A percentile compares a stretch with the other conserved stretches of the same genome.
These are phyloP conservation scores for Alternaria panax DNA, from an alignment of 2,329 filamentous ascomycete species.

Conservation along the genomic window DNA sequence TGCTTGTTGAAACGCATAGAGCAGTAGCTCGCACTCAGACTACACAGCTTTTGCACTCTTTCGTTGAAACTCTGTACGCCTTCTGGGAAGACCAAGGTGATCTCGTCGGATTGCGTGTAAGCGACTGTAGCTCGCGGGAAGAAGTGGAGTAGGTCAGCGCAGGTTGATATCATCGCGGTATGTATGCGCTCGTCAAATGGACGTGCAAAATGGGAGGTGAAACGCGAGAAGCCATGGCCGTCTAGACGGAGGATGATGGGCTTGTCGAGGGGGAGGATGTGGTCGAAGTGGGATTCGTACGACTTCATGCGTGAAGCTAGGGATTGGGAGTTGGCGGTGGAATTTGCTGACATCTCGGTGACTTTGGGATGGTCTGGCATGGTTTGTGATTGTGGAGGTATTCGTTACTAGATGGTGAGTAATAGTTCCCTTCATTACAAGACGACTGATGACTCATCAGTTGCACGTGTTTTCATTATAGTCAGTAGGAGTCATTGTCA, in stretches of 20 bases:
- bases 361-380: neutral
- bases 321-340: conserved; percentile 1
- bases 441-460: neutral
- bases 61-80: conserved; percentile 40
- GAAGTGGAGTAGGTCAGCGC: conserved; percentile 36
- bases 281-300: conserved; percentile 40
- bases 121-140: conserved; percentile 40
- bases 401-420: neutral
- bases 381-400: neutral
- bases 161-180: conserved; percentile 37
- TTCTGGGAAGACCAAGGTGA: conserved; percentile 40
- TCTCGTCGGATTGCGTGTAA: conserved; percentile 47
- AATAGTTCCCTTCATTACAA: neutral
- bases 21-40: conserved; percentile 38
- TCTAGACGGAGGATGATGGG: conserved; percentile 42
- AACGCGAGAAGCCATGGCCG: conserved; percentile 42
- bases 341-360: neutral
- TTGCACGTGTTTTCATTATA: neutral
- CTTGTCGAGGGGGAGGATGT: conserved; percentile 23
- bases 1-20: conserved; percentile 39
- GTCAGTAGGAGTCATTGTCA: neutral
- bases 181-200: conserved; percentile 46
- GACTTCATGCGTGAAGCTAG: conserved; percentile 44
- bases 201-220: conserved; percentile 36
- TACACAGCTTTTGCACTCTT: conserved; percentile 40